phyloP scores from a whole-genome alignment of 2,329 filamentous ascomycete species.

The Myrmaecium sp. region DNA sequence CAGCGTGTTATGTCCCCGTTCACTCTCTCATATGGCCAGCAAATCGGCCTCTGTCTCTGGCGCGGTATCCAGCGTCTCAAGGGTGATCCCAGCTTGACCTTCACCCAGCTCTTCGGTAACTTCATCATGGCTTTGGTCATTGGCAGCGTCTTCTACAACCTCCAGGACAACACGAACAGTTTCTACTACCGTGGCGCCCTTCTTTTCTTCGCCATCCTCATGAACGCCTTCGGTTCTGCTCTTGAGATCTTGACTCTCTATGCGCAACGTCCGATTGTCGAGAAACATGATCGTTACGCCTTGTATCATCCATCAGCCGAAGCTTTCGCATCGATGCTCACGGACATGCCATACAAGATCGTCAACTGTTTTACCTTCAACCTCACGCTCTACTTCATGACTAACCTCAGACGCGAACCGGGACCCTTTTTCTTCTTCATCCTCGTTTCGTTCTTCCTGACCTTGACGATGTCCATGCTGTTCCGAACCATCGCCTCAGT shows the following conservation, averaged over 20 bases:
- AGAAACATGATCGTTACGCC: slow-evolving; percentile 71
- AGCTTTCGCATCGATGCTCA: slow-evolving; percentile 46
- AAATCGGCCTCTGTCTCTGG: slow-evolving; percentile 57
- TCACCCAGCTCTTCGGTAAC: slow-evolving; percentile 50
- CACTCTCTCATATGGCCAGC: slow-evolving; percentile 55
- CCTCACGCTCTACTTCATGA: slow-evolving; percentile 34
- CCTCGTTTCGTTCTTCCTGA: slow-evolving; percentile 24
- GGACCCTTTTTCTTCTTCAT: slow-evolving; percentile 32
- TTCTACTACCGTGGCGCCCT: slow-evolving; percentile 62
- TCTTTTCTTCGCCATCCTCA: slow-evolving; percentile 66
- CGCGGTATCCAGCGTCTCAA: slow-evolving; percentile 58
- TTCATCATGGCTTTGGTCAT: slow-evolving; percentile 58
- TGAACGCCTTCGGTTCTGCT: slow-evolving; percentile 62
- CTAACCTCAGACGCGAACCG: slow-evolving; percentile 26
- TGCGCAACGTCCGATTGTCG: slow-evolving; percentile 70
- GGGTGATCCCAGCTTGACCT: slow-evolving; percentile 52
- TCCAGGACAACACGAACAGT: slow-evolving; percentile 41
- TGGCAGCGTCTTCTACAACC: slow-evolving; percentile 60
- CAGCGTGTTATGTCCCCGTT: slow-evolving; percentile 52
- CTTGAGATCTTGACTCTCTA: slow-evolving; percentile 70
- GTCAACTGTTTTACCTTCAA: slow-evolving; percentile 25
- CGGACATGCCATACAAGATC: slow-evolving; percentile 30
- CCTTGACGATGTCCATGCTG: slow-evolving; percentile 27
- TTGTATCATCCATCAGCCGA: slow-evolving; percentile 76
- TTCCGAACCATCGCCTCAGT: slow-evolving; percentile 40